Percentiles rank a stretch among this genome's conserved stretches.
Conservation (phyloP, 2,329 filamentous ascomycete species). For the Pestalotiopsis sp. region DNA sequence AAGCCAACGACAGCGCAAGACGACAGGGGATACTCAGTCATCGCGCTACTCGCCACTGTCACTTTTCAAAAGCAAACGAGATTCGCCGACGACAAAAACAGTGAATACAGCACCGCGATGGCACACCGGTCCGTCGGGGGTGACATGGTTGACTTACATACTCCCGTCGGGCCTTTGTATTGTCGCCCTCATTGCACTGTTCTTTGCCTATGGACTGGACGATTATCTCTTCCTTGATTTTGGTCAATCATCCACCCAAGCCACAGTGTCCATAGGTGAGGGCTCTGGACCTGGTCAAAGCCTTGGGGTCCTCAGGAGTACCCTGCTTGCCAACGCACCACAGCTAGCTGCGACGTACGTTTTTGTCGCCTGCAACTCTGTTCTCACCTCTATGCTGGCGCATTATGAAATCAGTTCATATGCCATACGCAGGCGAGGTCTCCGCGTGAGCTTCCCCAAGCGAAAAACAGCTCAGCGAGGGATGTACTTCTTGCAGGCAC, state of each 20-base stretch:
- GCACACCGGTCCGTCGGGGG: not conserved
- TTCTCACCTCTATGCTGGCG: conserved; percentile 11
- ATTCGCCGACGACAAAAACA: not conserved
- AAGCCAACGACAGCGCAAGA: conserved; percentile 1
- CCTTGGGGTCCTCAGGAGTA: not conserved
- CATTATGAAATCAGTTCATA: conserved; percentile 14
- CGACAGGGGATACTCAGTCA: not conserved
- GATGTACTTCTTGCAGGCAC: conserved; percentile 5
- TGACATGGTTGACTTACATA: conserved; percentile 2
- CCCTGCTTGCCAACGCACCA: conserved; percentile 7
- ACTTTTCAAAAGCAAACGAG: not conserved
- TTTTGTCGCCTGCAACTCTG: conserved; percentile 12
- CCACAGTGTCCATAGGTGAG: not conserved
- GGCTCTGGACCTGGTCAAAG: not conserved
- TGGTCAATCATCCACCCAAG: conserved; percentile 1
- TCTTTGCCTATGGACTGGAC: not conserved
- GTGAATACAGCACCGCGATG: conserved; percentile 8
- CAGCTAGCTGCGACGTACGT: conserved; percentile 11
- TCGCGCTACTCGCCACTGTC: not conserved
- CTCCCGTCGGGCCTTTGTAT: not conserved
- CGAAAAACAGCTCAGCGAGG: conserved; percentile 4
- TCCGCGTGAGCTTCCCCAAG: conserved; percentile 10
- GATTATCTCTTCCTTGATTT: conserved; percentile 4
- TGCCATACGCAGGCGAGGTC: conserved; percentile 7
- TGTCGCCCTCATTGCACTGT: conserved; percentile 1